phyloP scores from a whole-genome alignment of 2,329 filamentous ascomycete species.

The Monilinia vaccinii-corymbosi region DNA sequence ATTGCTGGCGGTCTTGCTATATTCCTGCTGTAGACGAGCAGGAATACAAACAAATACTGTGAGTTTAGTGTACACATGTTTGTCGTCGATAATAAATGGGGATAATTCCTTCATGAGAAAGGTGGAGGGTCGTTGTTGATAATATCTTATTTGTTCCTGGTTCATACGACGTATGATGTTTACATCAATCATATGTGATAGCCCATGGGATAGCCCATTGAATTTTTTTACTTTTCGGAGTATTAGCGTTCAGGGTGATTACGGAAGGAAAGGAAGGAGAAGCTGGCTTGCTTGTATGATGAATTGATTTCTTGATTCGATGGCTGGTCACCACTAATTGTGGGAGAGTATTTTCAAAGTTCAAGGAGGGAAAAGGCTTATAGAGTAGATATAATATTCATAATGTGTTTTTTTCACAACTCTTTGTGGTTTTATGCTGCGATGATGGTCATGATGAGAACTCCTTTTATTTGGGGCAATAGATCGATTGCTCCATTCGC shows the following conservation, averaged over 20 bases:
- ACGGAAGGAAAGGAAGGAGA: not conserved
- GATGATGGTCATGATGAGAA: not conserved
- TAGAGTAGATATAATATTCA: not conserved
- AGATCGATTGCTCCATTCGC: too few relatives aligned
- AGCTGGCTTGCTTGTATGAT: not conserved
- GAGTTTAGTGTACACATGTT: not conserved
- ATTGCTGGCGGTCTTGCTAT: slow-evolving; percentile 16
- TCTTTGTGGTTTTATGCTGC: not conserved
- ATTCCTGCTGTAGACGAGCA: slow-evolving; percentile 13
- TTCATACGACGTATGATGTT: not conserved
- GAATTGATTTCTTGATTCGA: not conserved
- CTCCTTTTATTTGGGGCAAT: too few relatives aligned
- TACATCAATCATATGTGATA: not conserved
- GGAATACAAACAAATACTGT: not conserved
- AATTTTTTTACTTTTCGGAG: rapidly evolving
- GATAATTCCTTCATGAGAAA: not conserved
- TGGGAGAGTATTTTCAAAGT: rapidly evolving
- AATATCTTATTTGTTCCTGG: not conserved
- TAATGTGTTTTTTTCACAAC: not conserved
- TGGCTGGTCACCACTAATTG: not conserved
- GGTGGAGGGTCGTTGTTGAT: not conserved
- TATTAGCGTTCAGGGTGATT: not conserved
- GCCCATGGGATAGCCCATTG: not conserved
- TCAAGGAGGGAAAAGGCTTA: not conserved
- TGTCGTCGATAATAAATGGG: too few relatives aligned